These are phyloP conservation scores for Blastobotrys proliferans DNA, from an alignment of 1,139 yeast species.

Conservation along the genomic window DNA sequence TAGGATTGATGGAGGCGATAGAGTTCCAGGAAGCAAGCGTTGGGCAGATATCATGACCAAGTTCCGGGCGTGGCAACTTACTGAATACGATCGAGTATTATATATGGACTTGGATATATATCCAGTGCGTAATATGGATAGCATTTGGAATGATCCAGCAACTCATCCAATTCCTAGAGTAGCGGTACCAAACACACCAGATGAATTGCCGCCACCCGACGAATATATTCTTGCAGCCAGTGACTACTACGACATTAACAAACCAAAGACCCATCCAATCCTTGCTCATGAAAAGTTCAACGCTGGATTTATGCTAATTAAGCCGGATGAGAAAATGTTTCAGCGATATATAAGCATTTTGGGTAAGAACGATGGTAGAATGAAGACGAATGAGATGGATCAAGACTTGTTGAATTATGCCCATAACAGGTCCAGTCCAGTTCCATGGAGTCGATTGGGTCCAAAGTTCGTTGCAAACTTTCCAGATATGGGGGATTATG, in stretches of 20 bases:
- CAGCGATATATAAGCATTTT: slow-evolving; percentile 1
- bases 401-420: slow-evolving; percentile 6
- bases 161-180: background rate
- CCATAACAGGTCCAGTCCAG: background rate
- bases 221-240: slow-evolving; percentile 1
- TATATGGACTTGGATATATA: slow-evolving; percentile 4
- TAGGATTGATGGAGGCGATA: background rate
- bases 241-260: background rate
- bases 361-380: background rate
- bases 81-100: slow-evolving; percentile 2
- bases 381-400: background rate
- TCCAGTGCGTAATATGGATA: slow-evolving; percentile 1
- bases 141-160: slow-evolving; percentile 8
- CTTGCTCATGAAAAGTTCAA: background rate
- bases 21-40: background rate
- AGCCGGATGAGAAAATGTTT: background rate
- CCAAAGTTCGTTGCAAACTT: slow-evolving; percentile 6
- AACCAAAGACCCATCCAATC: background rate
- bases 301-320: slow-evolving; percentile 1
- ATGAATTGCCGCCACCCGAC: background rate
- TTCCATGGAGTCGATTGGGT: slow-evolving; percentile 6
- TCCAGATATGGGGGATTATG: slow-evolving; percentile 5
- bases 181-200: background rate
- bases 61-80: slow-evolving; percentile 5
- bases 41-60: slow-evolving; percentile 8